Evolutionary conservation across 768 basidiomycete species (phyloP), one percentile per base, ranked within the genome.

Genomic region (Serendipita sp.): DNA sequence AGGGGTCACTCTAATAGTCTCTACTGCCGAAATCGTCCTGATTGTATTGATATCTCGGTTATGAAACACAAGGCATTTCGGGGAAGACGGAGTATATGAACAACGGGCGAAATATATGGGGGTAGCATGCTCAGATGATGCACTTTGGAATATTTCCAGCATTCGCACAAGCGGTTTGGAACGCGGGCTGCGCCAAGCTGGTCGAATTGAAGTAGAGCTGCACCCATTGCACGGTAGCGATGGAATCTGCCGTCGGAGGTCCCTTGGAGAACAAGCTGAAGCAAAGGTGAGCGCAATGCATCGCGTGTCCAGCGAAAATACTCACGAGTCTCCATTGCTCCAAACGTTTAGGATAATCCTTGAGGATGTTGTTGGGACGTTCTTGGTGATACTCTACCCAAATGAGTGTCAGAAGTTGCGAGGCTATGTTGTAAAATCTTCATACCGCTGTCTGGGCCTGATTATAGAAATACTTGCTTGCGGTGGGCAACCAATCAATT

Each of bases 11-110:
- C 69, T 76, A 13, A 75, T 88, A 1, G 87, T 90, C 0, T 79
- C 81, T 1, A 75, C 75, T 0, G 80, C 87, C 16, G 88, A 91
- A 69, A 73, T 90, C 47, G 81, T 77, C 0, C 74, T 92, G 47
- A 74, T 92, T 5, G 79, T 81, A 1, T 76, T 92, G 51, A 76
- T 92, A 38, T 68, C 88, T 63, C 72, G 73, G 64, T 81, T 89
- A 2, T 77, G 69, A 72, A 24, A 24, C 24, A 24, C 0, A 24
- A 24, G 24, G 24, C 24, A 24, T 24, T 24, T 24, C 24, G 24
- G 24, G 24, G 24, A 24, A 24, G 24, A 1, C 24, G 24, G 24
- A 24, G 24, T 24, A 24, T 24, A 24, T 24, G 24, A 24, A 24
- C 24, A 24, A 24, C 24, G 24, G 24, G 24, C 24, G 24, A 24